These are phyloP conservation scores for Penicillium samsonianum DNA, from an alignment of 495 filamentous ascomycete genomes.

Conservation along the genomic window DNA sequence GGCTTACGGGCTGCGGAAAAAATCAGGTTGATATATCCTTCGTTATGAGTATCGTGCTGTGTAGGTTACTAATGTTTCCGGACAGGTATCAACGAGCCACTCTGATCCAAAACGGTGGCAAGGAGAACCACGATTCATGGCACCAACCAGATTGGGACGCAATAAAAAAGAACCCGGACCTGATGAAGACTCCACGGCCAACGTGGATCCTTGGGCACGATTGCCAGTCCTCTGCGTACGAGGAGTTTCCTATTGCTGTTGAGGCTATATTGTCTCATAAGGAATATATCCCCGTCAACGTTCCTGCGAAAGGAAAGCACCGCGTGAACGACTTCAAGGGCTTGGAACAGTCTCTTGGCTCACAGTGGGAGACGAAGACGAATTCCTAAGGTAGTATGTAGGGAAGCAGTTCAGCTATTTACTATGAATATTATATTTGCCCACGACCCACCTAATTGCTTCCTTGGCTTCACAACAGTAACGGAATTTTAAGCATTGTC, in stretches of 20 bases:
- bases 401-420: not conserved
- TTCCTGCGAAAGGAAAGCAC: not conserved
- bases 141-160: constrained; percentile 3
- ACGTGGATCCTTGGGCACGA: constrained; percentile 1
- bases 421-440: not conserved
- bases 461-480: not conserved
- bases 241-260: constrained; percentile 1
- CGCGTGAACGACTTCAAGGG: not conserved
- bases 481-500: not conserved
- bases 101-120: not conserved
- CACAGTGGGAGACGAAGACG: not conserved
- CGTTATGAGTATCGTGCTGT: not conserved
- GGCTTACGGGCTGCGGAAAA: not conserved
- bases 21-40: not conserved
- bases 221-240: constrained; percentile 1
- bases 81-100: not conserved
- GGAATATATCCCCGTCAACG: constrained; percentile 1
- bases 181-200: constrained; percentile 1
- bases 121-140: constrained; percentile 1
- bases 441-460: not conserved
- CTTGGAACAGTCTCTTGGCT: constrained; percentile 1
- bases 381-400: not conserved
- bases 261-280: not conserved
- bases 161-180: not conserved
- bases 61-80: not conserved